Evolutionary conservation across 495 filamentous ascomycete species (phyloP), one percentile per base, ranked within the genome.

Genomic region (Podospora bellae-mahoneyi): DNA sequence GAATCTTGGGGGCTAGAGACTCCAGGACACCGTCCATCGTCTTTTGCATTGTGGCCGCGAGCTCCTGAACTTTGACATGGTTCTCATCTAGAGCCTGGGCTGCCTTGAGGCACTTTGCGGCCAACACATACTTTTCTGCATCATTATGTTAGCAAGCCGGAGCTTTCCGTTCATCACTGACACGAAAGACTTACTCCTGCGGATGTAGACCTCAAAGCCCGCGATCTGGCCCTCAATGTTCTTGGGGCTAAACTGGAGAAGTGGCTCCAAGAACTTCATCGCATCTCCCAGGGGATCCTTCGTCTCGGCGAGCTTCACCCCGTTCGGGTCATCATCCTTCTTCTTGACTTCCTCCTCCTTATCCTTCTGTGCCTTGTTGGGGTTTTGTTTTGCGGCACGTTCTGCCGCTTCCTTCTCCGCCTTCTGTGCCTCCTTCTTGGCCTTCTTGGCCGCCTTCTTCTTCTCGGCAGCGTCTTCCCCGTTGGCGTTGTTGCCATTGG

Each of bases 391-490:
- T 68, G 85, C 87, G n/a, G 81, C 83, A 32, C 80, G 80, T 69
- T 92, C 90, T 16, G 88, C 88, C 34, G 94, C 94, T 44, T 89
- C 88, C 73, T 91, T 90, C 75, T 96, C 92, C 7, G 85, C 84
- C 72, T 91, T 93, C 72, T 95, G 91, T 13, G 91, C 91, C 71
- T 97, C 95, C 78, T 92, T 94, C 81, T 89, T 94, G 2, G 94
- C 94, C 82, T 98, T 99, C 85, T 97, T 97, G 53, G 91, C 82
- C 0, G 92, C 92, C 83, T 96, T 98, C 85, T 97, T 98, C 65
- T 86, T 85, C 73, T 97, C 93, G 4, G 86, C 86, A 0, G 86
- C 85, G 60, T 90, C 87, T 55, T 84, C 83, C 5, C 81, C 83
- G 23, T 85, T 85, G 61, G 82, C 78, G 18, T 76, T 75, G 61